Conservation (phyloP, 148 eudicot genomes). For the Silene conica region DNA sequence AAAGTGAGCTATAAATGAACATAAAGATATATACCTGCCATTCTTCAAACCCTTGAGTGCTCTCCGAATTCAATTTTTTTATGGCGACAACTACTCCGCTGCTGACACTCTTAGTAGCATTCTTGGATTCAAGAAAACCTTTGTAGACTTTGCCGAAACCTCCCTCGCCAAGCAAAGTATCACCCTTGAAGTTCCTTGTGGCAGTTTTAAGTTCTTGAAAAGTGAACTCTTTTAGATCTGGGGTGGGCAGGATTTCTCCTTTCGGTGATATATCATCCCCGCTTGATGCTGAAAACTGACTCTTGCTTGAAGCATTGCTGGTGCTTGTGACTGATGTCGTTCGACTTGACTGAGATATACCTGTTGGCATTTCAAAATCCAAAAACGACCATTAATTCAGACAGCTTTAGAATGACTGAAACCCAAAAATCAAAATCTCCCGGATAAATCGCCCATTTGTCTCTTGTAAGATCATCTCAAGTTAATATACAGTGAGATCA, state of each 20-base stretch:
- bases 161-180: conserved; percentile 58
- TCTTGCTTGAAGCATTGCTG: conserved; percentile 43
- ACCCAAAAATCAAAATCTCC: neutral
- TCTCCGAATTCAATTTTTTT: conserved; percentile 65
- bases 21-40: conserved; percentile 58
- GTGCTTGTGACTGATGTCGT: conserved; percentile 35
- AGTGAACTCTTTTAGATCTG: conserved; percentile 54
- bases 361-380: conserved; percentile 21
- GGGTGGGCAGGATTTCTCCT: conserved; percentile 30
- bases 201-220: conserved; percentile 62
- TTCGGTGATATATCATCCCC: conserved; percentile 29
- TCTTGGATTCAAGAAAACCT: conserved; percentile 67
- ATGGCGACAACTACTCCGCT: conserved; percentile 62
- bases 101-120: conserved; percentile 27
- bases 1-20: neutral
- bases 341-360: conserved; percentile 43
- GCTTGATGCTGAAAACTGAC: conserved; percentile 48
- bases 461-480: neutral
- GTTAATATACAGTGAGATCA: neutral
- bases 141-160: conserved; percentile 79
- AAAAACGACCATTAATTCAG: neutral
- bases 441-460: too few species aligned
- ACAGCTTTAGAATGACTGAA: neutral
- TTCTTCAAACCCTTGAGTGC: conserved; percentile 72
- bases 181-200: conserved; percentile 52